These are phyloP conservation scores for Lactifluus rugatus DNA, from an alignment of 768 basidiomycete genomes.

Conservation along the genomic window DNA sequence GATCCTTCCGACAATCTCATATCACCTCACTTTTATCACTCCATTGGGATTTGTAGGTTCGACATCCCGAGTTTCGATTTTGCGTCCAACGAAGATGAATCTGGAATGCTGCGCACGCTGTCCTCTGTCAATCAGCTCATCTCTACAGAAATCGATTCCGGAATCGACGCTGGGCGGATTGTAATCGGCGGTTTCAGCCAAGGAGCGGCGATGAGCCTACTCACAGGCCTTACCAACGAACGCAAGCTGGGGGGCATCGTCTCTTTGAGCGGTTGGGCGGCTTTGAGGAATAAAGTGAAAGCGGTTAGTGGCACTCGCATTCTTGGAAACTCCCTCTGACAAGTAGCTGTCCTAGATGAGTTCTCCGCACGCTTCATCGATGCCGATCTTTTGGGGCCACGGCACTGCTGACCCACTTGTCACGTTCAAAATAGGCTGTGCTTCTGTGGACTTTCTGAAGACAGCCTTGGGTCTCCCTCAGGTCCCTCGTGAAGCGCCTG, in stretches of 20 bases:
- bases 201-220: slow-evolving; percentile 69
- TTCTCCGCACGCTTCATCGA: slow-evolving; percentile 44
- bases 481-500: slow-evolving; percentile 28
- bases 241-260: slow-evolving; percentile 63
- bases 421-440: slow-evolving; percentile 40
- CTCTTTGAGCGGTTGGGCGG: slow-evolving; percentile 73
- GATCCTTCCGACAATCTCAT: neutral
- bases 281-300: slow-evolving; percentile 55
- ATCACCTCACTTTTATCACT: neutral
- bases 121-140: slow-evolving; percentile 58
- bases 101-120: slow-evolving; percentile 61
- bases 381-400: slow-evolving; percentile 84
- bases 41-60: slow-evolving; percentile 43
- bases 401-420: slow-evolving; percentile 72
- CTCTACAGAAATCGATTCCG: slow-evolving; percentile 60
- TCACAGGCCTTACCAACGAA: slow-evolving; percentile 60
- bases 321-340: neutral
- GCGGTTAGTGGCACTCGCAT: slow-evolving; percentile 35
- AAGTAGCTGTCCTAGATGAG: slow-evolving; percentile 39
- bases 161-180: slow-evolving; percentile 59
- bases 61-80: slow-evolving; percentile 63
- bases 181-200: slow-evolving; percentile 87
- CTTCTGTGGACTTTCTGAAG: slow-evolving; percentile 49
- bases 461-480: slow-evolving; percentile 38
- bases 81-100: slow-evolving; percentile 57